Conservation (phyloP, 2,329 filamentous ascomycete genomes). For the Phyllosticta ampelicida region DNA sequence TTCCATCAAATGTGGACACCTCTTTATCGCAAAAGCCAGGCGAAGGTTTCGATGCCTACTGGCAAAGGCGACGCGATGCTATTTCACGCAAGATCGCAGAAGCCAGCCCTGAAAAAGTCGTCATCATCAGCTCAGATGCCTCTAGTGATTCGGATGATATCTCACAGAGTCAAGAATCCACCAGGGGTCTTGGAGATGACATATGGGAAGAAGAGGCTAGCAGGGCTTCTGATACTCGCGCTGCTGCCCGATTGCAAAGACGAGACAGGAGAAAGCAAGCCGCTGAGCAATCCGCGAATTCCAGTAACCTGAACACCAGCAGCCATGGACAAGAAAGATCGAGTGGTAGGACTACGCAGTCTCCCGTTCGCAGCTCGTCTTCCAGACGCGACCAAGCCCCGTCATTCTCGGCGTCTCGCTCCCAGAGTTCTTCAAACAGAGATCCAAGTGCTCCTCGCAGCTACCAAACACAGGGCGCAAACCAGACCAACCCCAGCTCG, state of each 20-base stretch:
- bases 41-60: conserved; percentile 5
- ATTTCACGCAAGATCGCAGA: conserved; percentile 13
- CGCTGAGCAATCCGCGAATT: neutral
- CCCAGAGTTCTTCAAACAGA: neutral
- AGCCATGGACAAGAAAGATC: neutral
- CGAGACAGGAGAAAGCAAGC: neutral
- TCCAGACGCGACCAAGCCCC: conserved; percentile 16
- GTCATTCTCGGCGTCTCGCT: neutral
- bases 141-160: neutral
- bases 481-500: neutral
- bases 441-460: conserved; percentile 21
- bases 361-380: neutral
- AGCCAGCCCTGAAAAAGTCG: conserved; percentile 13
- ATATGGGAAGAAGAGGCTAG: conserved; percentile 41
- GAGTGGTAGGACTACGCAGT: neutral
- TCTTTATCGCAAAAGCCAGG: neutral
- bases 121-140: conserved; percentile 16
- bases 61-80: conserved; percentile 6
- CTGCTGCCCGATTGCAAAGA: neutral
- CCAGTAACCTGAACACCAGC: conserved; percentile 22
- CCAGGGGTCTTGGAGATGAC: conserved; percentile 25
- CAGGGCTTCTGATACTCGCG: neutral
- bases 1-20: neutral
- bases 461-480: neutral
- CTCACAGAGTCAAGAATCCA: neutral